Conservation (phyloP, 495 filamentous ascomycete genomes). For the Clohesyomyces aquaticus region DNA sequence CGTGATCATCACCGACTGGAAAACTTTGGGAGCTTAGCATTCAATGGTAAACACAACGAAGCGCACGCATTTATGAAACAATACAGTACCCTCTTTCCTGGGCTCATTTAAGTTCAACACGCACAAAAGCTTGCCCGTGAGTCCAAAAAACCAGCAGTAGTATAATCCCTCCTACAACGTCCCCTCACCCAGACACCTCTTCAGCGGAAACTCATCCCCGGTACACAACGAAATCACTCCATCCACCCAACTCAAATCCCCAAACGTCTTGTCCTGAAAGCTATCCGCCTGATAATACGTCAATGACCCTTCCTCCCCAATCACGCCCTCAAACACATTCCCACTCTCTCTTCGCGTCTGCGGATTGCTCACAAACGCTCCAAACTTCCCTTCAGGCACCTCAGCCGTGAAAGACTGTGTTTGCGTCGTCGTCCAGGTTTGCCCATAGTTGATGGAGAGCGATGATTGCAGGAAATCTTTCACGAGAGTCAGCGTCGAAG, state of each 20-base stretch:
- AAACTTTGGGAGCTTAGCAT: too few species aligned
- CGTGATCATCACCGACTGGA: too few species aligned
- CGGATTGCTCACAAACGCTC: constrained; percentile 16
- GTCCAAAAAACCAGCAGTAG: too few species aligned
- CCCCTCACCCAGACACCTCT: constrained; percentile 9
- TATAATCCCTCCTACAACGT: constrained; percentile 10
- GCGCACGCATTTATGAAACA: too few species aligned
- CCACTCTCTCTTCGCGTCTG: constrained; percentile 13
- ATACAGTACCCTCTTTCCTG: too few species aligned
- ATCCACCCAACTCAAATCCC: constrained; percentile 3
- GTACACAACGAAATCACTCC: constrained; percentile 14
- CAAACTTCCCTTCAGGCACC: constrained; percentile 10
- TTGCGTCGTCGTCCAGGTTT: constrained; percentile 3
- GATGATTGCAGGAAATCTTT: constrained; percentile 16
- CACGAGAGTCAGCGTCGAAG: constrained; percentile 10
- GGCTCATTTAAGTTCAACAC: too few species aligned
- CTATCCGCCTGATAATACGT: constrained; percentile 8
- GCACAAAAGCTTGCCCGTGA: too few species aligned
- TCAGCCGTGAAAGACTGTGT: constrained; percentile 6
- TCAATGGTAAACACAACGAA: too few species aligned
- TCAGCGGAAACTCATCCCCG: constrained; percentile 4
- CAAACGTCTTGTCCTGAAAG: constrained; percentile 8
- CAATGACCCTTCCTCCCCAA: constrained; percentile 2
- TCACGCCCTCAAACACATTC: constrained; percentile 9
- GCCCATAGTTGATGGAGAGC: constrained; percentile 8